These are phyloP conservation scores for Aspergillus sparsus DNA, from an alignment of 495 filamentous ascomycete species.

Conservation along the genomic window DNA sequence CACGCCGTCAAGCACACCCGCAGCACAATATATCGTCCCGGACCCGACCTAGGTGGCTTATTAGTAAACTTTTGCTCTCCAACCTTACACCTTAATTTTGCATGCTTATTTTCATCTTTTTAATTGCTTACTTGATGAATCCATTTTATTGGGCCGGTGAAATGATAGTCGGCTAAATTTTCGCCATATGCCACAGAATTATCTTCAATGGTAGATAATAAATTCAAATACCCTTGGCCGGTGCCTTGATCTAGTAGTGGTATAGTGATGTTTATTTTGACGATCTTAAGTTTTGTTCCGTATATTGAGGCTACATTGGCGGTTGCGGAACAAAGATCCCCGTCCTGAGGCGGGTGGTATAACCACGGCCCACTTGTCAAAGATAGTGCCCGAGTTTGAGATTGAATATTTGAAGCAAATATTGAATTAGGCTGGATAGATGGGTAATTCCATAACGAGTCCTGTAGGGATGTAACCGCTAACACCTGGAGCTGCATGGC, in stretches of 20 bases:
- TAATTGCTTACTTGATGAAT: conserved; percentile 32
- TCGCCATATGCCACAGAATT: conserved; percentile 19
- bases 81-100: background rate
- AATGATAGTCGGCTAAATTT: conserved; percentile 18
- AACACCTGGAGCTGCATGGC: conserved; percentile 32
- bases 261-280: conserved; percentile 31
- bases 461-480: conserved; percentile 23
- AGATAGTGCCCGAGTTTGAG: conserved; percentile 25
- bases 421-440: conserved; percentile 31
- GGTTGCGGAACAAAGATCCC: conserved; percentile 18
- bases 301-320: conserved; percentile 34
- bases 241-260: conserved; percentile 10
- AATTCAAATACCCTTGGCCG: conserved; percentile 1
- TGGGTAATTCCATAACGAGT: conserved; percentile 16
- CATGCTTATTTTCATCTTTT: background rate
- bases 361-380: conserved; percentile 46
- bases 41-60: conserved; percentile 22
- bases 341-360: background rate
- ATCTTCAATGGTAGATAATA: conserved; percentile 18
- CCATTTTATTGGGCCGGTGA: conserved; percentile 44
- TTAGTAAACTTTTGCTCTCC: conserved; percentile 10
- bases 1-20: conserved; percentile 28
- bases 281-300: conserved; percentile 33
- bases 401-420: conserved; percentile 30
- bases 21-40: conserved; percentile 24